A percentile compares a stretch with the other conserved stretches of the same genome.
phyloP scores from a whole-genome alignment of 306 rosid genomes.

The Prunus mongolica region DNA sequence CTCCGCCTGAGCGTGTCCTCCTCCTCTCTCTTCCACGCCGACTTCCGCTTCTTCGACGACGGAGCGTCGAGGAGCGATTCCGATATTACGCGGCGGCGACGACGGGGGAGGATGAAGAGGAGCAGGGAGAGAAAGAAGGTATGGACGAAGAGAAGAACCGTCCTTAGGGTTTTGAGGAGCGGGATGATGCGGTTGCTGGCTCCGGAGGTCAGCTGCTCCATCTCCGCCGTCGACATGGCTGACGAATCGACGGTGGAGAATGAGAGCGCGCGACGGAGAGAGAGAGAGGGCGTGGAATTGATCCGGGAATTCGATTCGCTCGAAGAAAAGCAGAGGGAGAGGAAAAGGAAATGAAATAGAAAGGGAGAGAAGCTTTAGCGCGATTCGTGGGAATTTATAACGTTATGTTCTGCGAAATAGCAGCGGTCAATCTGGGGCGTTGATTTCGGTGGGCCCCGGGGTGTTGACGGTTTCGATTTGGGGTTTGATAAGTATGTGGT shows the following conservation, averaged over 20 bases:
- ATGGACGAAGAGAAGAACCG: slow-evolving; percentile 54
- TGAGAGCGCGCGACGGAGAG: slow-evolving; percentile 1
- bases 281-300: background rate
- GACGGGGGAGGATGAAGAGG: slow-evolving; percentile 54
- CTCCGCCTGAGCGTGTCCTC: slow-evolving; percentile 78
- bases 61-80: slow-evolving; percentile 28
- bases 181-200: slow-evolving; percentile 98
- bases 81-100: slow-evolving; percentile 33
- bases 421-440: background rate
- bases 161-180: slow-evolving; percentile 53
- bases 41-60: slow-evolving; percentile 49
- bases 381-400: background rate
- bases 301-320: background rate
- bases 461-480: background rate
- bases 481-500: background rate
- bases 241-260: slow-evolving; percentile 8
- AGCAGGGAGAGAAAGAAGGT: slow-evolving; percentile 58
- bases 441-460: background rate
- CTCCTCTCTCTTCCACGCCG: slow-evolving; percentile 67
- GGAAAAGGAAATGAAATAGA: background rate
- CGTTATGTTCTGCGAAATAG: background rate
- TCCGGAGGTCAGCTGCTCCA: slow-evolving; percentile 94
- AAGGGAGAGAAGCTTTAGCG: background rate
- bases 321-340: background rate
- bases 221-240: slow-evolving; percentile 53